A percentile compares a stretch with the other conserved stretches of the same genome.
Conservation (phyloP, 148 eudicot genomes). For the Persicaria maculosa region DNA sequence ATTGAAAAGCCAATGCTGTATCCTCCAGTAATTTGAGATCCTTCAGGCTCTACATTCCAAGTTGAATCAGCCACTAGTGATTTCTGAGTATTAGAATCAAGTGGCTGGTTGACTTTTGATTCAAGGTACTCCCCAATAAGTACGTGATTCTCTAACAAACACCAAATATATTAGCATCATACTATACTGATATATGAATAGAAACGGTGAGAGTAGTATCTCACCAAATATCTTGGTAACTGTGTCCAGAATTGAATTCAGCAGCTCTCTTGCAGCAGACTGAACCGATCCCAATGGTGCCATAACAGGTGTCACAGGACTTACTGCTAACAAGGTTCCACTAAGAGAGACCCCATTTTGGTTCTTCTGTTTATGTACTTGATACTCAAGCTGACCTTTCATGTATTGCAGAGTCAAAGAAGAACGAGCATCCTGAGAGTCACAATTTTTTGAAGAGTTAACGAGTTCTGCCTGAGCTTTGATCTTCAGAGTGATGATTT, state of each 20-base stretch:
- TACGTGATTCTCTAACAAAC: slow-evolving; percentile 80
- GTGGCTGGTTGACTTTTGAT: slow-evolving; percentile 68
- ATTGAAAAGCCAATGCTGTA: slow-evolving; percentile 83
- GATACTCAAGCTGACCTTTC: slow-evolving; percentile 77
- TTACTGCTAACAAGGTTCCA: slow-evolving; percentile 70
- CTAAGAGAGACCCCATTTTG: slow-evolving; percentile 59
- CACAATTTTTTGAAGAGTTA: slow-evolving; percentile 48
- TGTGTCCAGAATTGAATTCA: slow-evolving; percentile 67
- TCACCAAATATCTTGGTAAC: slow-evolving; percentile 84
- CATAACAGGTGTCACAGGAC: slow-evolving; percentile 96
- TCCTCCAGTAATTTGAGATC: slow-evolving; percentile 82
- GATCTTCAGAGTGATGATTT: slow-evolving; percentile 70
- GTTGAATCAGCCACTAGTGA: slow-evolving; percentile 53
- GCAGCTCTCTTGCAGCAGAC: slow-evolving; percentile 79
- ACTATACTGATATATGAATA: slow-evolving; percentile 9
- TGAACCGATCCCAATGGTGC: slow-evolving; percentile 95
- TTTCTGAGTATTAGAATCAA: slow-evolving; percentile 73
- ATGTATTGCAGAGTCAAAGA: slow-evolving; percentile 50
- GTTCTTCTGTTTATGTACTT: slow-evolving; percentile 60
- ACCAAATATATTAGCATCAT: slow-evolving; percentile 13
- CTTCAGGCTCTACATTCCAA: slow-evolving; percentile 76
- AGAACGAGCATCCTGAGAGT: slow-evolving; percentile 48
- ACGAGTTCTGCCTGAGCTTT: slow-evolving; percentile 64
- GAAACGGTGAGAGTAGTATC: slow-evolving; percentile 21
- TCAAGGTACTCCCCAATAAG: slow-evolving; percentile 95